Base-by-base conservation (phyloP, 352 stramenopile species). In the Poterioochromonas sp. region DNA sequence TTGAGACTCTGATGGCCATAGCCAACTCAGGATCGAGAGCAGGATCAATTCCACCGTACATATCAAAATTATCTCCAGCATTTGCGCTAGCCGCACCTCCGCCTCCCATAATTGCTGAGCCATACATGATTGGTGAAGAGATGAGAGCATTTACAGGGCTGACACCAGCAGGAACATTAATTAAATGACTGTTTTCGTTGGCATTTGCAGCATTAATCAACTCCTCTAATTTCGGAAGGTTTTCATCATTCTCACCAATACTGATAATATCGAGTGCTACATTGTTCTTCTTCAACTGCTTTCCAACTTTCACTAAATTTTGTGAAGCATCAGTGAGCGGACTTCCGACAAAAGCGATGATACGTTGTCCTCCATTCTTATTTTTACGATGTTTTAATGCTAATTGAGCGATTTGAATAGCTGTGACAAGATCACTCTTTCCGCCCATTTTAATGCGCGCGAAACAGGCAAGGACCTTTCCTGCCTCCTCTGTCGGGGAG, bases 211-310 rank as follows among this genome's bases (percentile, higher is more conserved):
- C 88, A 78, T 91, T 86, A 0, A 92, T 87, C 40, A 92, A 82
- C 58, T 89, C 86, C 15, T 83, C 76, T 12, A 92, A 79, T 79
- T 91, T 91, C 26, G 84, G 79, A 80, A 88, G 81, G 76, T 87
- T 88, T 29, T 83, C 86, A 53, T 97, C 93, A 34, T 96, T 80
- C 76, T 99, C 95, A 35, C 95, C 96, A 88, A 99, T 93, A 79
- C 86, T 95, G 34, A 99, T 90, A 18, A 99, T 90, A 80, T 99
- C 95, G 79, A 99, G 95, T 18, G 92, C 93, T 69, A 99, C 91
- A 84, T 98, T 99, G 86, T 98, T 98, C 87, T 99, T 99, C 87
- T 98, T 98, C 58, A 98, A 87, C 62, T 97, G 86, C 79, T 98
- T 97, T 82, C 92, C 95, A 70, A 97, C 94, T 85, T 97, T 98